A percentile compares a stretch with the other conserved stretches of the same genome.
Conservation (phyloP, 208 protist species). For the Wallacemonas sp. region DNA sequence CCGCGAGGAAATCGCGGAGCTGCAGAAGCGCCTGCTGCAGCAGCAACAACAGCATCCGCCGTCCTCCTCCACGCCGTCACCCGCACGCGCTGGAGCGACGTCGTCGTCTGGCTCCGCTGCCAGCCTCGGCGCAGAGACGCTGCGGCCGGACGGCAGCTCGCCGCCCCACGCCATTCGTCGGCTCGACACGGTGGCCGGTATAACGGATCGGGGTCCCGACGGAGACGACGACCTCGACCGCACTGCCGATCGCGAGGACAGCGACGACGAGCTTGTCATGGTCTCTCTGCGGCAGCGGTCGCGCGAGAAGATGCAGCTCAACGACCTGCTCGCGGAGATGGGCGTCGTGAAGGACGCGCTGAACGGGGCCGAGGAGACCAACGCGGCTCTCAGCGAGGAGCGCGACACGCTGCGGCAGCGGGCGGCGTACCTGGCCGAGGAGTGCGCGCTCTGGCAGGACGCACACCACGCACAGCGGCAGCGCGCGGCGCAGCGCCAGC, state of each 20-base stretch:
- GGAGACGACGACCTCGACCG: slow-evolving; percentile 11
- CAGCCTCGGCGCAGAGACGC: neutral
- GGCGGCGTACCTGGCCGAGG: slow-evolving; percentile 44
- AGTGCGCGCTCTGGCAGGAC: slow-evolving; percentile 69
- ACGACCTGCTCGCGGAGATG: slow-evolving; percentile 36
- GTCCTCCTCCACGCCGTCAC: neutral
- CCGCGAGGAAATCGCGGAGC: slow-evolving; percentile 61
- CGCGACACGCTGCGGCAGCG: slow-evolving; percentile 34
- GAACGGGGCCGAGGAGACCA: slow-evolving; percentile 38
- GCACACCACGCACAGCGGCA: slow-evolving; percentile 45
- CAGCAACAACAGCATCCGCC: slow-evolving; percentile 9
- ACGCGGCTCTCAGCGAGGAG: slow-evolving; percentile 44
- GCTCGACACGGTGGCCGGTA: slow-evolving; percentile 1
- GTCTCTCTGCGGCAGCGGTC: slow-evolving; percentile 43
- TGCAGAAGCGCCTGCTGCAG: slow-evolving; percentile 27
- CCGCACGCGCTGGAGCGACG: neutral
- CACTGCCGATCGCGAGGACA: neutral
- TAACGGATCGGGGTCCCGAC: slow-evolving; percentile 4
- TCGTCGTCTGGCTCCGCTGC: slow-evolving; percentile 6
- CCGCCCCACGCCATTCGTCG: slow-evolving; percentile 8
- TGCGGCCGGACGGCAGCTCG: neutral
- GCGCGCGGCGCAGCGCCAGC: slow-evolving; percentile 29
- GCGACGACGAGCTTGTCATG: slow-evolving; percentile 24
- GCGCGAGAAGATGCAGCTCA: slow-evolving; percentile 38
- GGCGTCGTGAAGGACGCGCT: slow-evolving; percentile 49